phyloP scores from a whole-genome alignment of 768 basidiomycete genomes.

The Collybia nuda region DNA sequence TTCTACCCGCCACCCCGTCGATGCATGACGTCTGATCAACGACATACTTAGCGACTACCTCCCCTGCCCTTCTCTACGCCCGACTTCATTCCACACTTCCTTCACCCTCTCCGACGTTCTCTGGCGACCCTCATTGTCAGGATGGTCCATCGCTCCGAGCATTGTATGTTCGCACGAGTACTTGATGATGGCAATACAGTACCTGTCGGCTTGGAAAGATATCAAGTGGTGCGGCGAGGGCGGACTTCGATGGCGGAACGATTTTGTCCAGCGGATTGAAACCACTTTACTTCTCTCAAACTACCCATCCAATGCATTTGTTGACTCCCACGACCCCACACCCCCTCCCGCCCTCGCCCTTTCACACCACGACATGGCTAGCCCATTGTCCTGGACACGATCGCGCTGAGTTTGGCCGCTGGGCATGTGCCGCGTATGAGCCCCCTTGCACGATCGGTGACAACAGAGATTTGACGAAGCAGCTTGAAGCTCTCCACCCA shows the following conservation, averaged over 20 bases:
- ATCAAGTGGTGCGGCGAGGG: slow-evolving; percentile 25
- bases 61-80: slow-evolving; percentile 17
- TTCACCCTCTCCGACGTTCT: slow-evolving; percentile 10
- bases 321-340: slow-evolving; percentile 20
- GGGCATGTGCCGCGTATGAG: slow-evolving; percentile 6
- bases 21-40: slow-evolving; percentile 45
- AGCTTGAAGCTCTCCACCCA: slow-evolving; percentile 30
- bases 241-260: slow-evolving; percentile 22
- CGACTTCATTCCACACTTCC: slow-evolving; percentile 17
- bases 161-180: slow-evolving; percentile 32
- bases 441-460: slow-evolving; percentile 11
- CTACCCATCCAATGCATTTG: slow-evolving; percentile 11
- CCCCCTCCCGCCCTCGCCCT: slow-evolving; percentile 16
- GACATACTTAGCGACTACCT: slow-evolving; percentile 12
- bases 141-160: slow-evolving; percentile 25
- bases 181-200: slow-evolving; percentile 17
- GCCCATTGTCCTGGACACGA: slow-evolving; percentile 27
- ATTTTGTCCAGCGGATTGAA: slow-evolving; percentile 19
- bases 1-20: slow-evolving; percentile 12
- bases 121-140: slow-evolving; percentile 14
- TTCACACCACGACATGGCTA: slow-evolving; percentile 30
- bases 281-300: slow-evolving; percentile 13
- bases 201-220: slow-evolving; percentile 23
- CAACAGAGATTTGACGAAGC: slow-evolving; percentile 16
- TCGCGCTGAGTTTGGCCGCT: slow-evolving; percentile 13